These are phyloP conservation scores for Huiozyma naganishii DNA, from an alignment of 805 yeast genomes.

Conservation along the genomic window DNA sequence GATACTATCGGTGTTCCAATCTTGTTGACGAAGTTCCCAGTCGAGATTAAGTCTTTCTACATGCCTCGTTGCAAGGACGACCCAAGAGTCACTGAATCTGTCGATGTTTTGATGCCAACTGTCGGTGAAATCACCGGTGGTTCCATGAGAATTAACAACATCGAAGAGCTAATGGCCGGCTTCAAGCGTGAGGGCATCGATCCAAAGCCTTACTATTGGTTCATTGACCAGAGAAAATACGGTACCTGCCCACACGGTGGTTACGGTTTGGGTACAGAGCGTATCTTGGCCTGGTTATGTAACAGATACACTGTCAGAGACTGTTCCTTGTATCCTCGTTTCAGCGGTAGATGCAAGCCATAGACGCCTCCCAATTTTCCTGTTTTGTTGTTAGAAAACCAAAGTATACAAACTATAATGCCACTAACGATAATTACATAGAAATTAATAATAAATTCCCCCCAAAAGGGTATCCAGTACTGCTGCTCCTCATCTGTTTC, in stretches of 20 bases:
- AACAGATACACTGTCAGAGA: constrained; percentile 97
- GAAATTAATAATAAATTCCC: too few relatives aligned
- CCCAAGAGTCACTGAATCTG: constrained; percentile 92
- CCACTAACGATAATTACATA: too few relatives aligned
- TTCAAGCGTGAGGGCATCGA: constrained; percentile 87
- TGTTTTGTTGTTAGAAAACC: not conserved
- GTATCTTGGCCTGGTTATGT: constrained; percentile 97
- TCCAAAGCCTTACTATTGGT: constrained; percentile 87
- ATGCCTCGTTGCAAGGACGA: constrained; percentile 90
- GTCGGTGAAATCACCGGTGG: constrained; percentile 99
- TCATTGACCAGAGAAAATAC: constrained; percentile 86
- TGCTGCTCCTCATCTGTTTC: too few relatives aligned
- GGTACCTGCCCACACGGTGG: constrained; percentile 99
- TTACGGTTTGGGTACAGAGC: constrained; percentile 95
- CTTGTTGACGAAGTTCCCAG: constrained; percentile 87
- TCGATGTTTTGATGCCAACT: constrained; percentile 96
- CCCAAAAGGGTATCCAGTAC: too few relatives aligned
- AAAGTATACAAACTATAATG: too few relatives aligned
- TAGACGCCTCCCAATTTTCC: constrained; percentile 20
- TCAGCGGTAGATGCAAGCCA: constrained; percentile 96
- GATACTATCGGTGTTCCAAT: constrained; percentile 91
- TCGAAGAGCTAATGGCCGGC: constrained; percentile 78
- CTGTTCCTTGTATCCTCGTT: constrained; percentile 95
- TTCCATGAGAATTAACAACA: constrained; percentile 86
- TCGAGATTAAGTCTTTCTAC: constrained; percentile 94